Evolutionary conservation across 345 rosid genomes (phyloP).

Genomic region (Eucalyptus marginata): DNA sequence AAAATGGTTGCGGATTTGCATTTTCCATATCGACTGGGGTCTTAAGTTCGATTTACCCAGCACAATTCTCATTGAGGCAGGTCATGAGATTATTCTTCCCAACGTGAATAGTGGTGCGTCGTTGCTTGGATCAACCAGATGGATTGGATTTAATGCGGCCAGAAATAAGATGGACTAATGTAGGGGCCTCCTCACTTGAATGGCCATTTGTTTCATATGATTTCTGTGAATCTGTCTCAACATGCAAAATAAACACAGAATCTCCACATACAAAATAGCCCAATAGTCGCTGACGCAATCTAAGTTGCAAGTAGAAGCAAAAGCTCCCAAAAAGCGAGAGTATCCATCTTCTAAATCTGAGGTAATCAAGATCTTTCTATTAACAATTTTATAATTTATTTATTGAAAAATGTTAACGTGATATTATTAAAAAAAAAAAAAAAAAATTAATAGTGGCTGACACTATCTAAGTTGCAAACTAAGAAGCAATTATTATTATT

Average conservation of each 20-base stretch:
- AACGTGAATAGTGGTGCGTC: not conserved
- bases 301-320: not conserved
- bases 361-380: too few relatives aligned
- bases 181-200: not conserved
- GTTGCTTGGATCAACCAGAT: not conserved
- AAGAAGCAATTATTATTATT: too few relatives aligned
- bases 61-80: not conserved
- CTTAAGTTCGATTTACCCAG: not conserved
- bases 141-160: not conserved
- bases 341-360: not conserved
- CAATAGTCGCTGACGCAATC: not conserved
- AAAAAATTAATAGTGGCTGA: too few relatives aligned
- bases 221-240: not conserved
- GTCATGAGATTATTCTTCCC: not conserved
- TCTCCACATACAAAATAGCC: not conserved
- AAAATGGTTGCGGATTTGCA: not conserved
- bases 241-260: not conserved
- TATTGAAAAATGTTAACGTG: too few relatives aligned
- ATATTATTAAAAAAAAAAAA: too few relatives aligned
- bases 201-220: not conserved
- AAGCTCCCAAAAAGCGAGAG: too few relatives aligned
- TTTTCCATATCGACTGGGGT: not conserved
- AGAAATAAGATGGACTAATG: not conserved
- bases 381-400: too few relatives aligned
- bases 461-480: too few relatives aligned